Conservation (phyloP, 2,329 filamentous ascomycete species). For the Chalara sp. region DNA sequence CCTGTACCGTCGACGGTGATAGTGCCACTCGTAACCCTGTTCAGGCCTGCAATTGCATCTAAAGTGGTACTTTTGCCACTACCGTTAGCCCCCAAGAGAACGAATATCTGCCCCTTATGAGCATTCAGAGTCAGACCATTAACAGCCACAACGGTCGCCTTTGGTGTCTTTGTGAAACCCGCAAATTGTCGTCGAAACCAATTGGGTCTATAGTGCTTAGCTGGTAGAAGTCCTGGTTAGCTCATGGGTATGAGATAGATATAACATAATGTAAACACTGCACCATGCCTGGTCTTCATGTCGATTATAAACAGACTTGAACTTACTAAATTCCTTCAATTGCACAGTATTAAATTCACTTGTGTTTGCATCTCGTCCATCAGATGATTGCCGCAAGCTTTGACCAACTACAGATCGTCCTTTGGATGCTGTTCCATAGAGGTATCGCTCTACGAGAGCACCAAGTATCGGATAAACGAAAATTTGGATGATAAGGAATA, state of each 20-base stretch:
- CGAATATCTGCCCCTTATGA: conserved; percentile 73
- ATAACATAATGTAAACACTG: too few species aligned
- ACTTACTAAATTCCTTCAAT: conserved; percentile 62
- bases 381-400: conserved; percentile 9
- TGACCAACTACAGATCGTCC: conserved; percentile 45
- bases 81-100: conserved; percentile 82
- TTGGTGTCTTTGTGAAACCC: conserved; percentile 28
- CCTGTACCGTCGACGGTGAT: conserved; percentile 74
- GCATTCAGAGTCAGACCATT: conserved; percentile 65
- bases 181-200: conserved; percentile 46
- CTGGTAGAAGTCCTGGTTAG: too few species aligned
- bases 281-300: too few species aligned
- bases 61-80: conserved; percentile 87
- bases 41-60: conserved; percentile 79
- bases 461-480: conserved; percentile 71
- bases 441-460: conserved; percentile 61
- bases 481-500: conserved; percentile 73
- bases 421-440: conserved; percentile 69
- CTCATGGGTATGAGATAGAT: too few species aligned
- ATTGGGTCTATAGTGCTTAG: conserved; percentile 61
- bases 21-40: conserved; percentile 65
- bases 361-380: not conserved
- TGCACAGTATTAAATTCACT: conserved; percentile 48
- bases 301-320: too few species aligned
- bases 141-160: conserved; percentile 73